A percentile compares a stretch with the other conserved stretches of the same genome.
These are phyloP conservation scores for Neurospora sp. DNA, from an alignment of 495 filamentous ascomycete species.

Conservation along the genomic window DNA sequence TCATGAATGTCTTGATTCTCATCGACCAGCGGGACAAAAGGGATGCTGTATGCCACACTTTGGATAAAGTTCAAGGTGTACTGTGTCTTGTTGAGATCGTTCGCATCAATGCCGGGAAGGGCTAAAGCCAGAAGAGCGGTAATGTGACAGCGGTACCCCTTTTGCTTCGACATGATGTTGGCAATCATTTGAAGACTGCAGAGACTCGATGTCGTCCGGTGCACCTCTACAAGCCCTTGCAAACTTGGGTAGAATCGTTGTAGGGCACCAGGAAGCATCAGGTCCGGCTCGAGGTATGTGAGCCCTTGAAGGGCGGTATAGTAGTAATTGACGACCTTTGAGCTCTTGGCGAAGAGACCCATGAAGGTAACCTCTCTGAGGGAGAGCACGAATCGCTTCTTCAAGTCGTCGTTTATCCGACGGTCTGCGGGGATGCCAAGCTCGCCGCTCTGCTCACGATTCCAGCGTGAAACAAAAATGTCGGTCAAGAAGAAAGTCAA, in stretches of 20 bases:
- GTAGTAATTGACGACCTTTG: slow-evolving; percentile 80
- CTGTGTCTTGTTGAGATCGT: slow-evolving; percentile 92
- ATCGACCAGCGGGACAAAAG: slow-evolving; percentile 72
- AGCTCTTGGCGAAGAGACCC: slow-evolving; percentile 95
- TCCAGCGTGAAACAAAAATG: slow-evolving; percentile 97
- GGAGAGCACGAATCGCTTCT: slow-evolving; percentile 82
- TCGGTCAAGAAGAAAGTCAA: slow-evolving; percentile 89
- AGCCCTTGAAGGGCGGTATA: slow-evolving; percentile 81
- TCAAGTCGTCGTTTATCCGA: slow-evolving; percentile 66
- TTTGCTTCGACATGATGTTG: slow-evolving; percentile 78
- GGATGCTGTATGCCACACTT: slow-evolving; percentile 87
- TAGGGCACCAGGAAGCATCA: slow-evolving; percentile 87
- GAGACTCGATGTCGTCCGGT: slow-evolving; percentile 89
- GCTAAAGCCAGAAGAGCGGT: slow-evolving; percentile 86
- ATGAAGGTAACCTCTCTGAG: slow-evolving; percentile 92
- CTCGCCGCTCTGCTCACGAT: slow-evolving; percentile 85
- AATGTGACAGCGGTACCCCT: slow-evolving; percentile 89
- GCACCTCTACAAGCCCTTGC: slow-evolving; percentile 93
- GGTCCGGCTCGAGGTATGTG: slow-evolving; percentile 79
- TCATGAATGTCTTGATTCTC: slow-evolving; percentile 58
- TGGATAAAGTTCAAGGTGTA: slow-evolving; percentile 93
- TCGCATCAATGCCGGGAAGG: slow-evolving; percentile 92
- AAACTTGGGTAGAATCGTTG: slow-evolving; percentile 95
- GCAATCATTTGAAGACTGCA: slow-evolving; percentile 82
- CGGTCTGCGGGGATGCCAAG: slow-evolving; percentile 74